Evolutionary conservation across 2,329 filamentous ascomycete genomes (phyloP), one percentile per base, ranked within the genome.

Genomic region (Beauveria sp.): DNA sequence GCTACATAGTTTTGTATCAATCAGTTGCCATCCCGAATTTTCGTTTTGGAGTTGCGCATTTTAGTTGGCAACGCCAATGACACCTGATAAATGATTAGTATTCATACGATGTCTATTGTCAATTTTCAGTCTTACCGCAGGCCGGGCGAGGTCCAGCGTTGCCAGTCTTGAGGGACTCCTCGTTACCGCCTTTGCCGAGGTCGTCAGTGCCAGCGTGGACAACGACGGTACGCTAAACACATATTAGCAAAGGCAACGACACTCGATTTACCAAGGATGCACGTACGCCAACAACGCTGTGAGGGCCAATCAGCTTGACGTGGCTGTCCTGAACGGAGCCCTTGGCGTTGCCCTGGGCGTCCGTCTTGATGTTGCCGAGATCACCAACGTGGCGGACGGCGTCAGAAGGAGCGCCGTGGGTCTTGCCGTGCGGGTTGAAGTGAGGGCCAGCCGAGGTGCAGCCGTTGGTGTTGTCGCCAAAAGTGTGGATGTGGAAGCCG

Each of bases 381-480:
- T 98, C 95, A 79, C 95, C 95, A 68, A 98, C 95, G 80, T 99
- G 95, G 77, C 95, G 93, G 72, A 86, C 83, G 67, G 87, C 83
- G 77, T 97, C 93, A 40, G 78, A 74, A 70, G 91, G 95, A 73
- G 89, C 90, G 74, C 95, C 95, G 83, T 99, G 95, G 70, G 84
- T 88, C 86, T 96, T 96, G 83, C 83, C 81, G 80, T 89, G 85
- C 69, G 95, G 95, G 88, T 99, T 99, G 89, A 97, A 99, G 84
- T 99, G 95, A 79, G 95, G 93, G 60, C 95, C 95, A 69, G 95
- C 95, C 69, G 90, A 96, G 68, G 93, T 98, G 90, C 95, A 99
- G 78, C 95, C 95, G 81, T 99, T 99, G 84, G 95, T 98, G 86
- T 98, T 98, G 86, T 98, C 95, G 77, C 95, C 95, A 74, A 96